Conservation (phyloP, 805 yeast genomes). For the Zygosaccharomyces bisporus region DNA sequence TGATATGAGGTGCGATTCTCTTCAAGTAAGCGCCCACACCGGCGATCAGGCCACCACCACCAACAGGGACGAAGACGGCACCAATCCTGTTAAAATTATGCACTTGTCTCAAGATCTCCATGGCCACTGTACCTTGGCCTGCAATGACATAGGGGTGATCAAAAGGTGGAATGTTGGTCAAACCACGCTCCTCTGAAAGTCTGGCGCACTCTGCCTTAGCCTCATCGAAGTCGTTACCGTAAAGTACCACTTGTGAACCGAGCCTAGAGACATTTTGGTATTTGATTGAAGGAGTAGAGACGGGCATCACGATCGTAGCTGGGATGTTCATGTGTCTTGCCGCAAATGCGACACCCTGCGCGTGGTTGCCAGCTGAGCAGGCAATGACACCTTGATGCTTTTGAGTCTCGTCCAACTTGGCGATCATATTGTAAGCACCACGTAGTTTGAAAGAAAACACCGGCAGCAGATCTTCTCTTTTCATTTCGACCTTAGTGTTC, state of each 20-base stretch:
- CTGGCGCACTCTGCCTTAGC: constrained; percentile 88
- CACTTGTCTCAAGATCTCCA: constrained; percentile 87
- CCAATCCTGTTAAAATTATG: constrained; percentile 58
- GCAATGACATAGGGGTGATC: constrained; percentile 98
- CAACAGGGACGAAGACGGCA: constrained; percentile 90
- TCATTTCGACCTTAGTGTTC: constrained; percentile 72
- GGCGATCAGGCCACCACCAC: constrained; percentile 95
- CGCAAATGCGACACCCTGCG: constrained; percentile 96
- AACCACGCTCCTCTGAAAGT: constrained; percentile 61
- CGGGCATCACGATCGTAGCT: constrained; percentile 97
- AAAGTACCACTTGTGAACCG: constrained; percentile 90
- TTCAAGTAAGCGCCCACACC: constrained; percentile 89
- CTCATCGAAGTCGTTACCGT: constrained; percentile 93
- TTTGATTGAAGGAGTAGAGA: constrained; percentile 93
- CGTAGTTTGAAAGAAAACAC: constrained; percentile 94
- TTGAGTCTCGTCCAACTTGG: constrained; percentile 60
- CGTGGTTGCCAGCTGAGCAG: constrained; percentile 98
- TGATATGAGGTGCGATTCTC: constrained; percentile 96
- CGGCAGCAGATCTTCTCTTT: constrained; percentile 90
- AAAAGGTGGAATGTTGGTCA: constrained; percentile 94
- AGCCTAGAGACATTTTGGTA: constrained; percentile 85
- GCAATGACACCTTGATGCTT: constrained; percentile 89
- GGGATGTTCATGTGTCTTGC: constrained; percentile 83
- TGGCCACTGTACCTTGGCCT: constrained; percentile 96
- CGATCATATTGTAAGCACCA: constrained; percentile 97